Base-by-base conservation (phyloP, 1,284 basidiomycete species). In the Hymenochaete sp. region DNA sequence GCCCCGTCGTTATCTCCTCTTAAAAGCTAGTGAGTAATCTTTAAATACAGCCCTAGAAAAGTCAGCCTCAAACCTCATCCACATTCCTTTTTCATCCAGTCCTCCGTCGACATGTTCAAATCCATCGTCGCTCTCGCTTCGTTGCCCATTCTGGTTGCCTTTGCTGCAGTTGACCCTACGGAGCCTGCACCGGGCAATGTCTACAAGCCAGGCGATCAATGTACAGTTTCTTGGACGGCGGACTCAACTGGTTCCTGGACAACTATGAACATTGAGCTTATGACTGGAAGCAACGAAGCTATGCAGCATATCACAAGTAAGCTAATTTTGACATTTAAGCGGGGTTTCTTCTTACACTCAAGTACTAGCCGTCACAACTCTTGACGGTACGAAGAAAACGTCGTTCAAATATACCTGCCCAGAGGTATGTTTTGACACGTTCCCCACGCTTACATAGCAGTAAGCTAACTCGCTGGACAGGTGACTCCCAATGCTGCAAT, bases 291-390 rank as follows among this genome's bases (percentile, higher is more conserved):
- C 55, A 91, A 92, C 64, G 61, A 69, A 28, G 54, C 68, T 38
- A 92, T 92, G 86, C 61, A 77, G 41, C 72, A 73, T 55, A 57
- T 89, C 46, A 75, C 74, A 3, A 75, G 84, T 85, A 53, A 49
- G 77, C 68, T 18, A 7, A 28, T 44, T 14, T 25, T n/a, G 27
- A 38, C 18, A 38, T 33, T 24, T n/a, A 7, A 13, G 22, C 14
- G 24, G 36, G 18, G 24, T n/a, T 38, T 18, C 19, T n/a, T 36
- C 16, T 22, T 42, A 11, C 42, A 13, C 29, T 14, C 13, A 16
- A 13, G 19, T 21, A 18, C 19, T 54, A 79, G 80, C 77, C 49
- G 73, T 84, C 43, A 70, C 74, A 5, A 79, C 70, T 7, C 60
- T 73, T n/a, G 73, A 78, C 47, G 86, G 80, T n/a, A 79, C 77